phyloP scores from a whole-genome alignment of 495 filamentous ascomycete species.

The Penicillium paradoxum region DNA sequence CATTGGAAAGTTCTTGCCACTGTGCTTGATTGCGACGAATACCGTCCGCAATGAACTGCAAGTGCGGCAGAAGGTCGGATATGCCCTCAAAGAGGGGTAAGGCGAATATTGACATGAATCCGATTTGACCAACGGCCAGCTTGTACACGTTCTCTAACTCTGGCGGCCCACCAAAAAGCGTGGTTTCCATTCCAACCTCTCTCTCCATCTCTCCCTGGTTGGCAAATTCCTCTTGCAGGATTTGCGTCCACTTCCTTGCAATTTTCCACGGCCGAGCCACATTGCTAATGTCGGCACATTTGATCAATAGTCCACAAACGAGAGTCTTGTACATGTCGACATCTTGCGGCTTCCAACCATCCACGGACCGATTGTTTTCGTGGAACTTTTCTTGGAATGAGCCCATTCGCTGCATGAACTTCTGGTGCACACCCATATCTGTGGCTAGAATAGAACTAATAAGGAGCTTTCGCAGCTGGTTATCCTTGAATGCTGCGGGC shows the following conservation, averaged over 20 bases:
- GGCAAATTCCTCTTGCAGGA: slow-evolving; percentile 89
- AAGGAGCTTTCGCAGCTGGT: slow-evolving; percentile 77
- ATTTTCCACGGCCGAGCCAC: slow-evolving; percentile 81
- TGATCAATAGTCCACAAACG: slow-evolving; percentile 84
- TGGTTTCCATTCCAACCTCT: slow-evolving; percentile 79
- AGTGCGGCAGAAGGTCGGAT: slow-evolving; percentile 72
- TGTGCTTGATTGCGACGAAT: slow-evolving; percentile 65
- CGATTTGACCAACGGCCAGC: slow-evolving; percentile 80
- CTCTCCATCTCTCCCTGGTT: slow-evolving; percentile 88
- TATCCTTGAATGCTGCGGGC: slow-evolving; percentile 71
- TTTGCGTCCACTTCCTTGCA: slow-evolving; percentile 81
- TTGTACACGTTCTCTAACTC: slow-evolving; percentile 76
- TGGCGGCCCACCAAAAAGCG: slow-evolving; percentile 76
- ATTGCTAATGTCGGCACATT: slow-evolving; percentile 98
- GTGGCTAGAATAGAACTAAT: slow-evolving; percentile 94
- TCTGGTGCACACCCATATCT: slow-evolving; percentile 94
- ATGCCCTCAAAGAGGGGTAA: slow-evolving; percentile 84
- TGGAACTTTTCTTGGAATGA: slow-evolving; percentile 71
- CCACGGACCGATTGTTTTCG: slow-evolving; percentile 51
- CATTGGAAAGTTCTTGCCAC: slow-evolving; percentile 66
- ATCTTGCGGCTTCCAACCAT: slow-evolving; percentile 68
- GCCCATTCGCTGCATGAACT: slow-evolving; percentile 83
- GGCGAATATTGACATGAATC: slow-evolving; percentile 95
- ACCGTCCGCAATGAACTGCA: slow-evolving; percentile 78
- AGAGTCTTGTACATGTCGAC: slow-evolving; percentile 70